A percentile compares a stretch with the other conserved stretches of the same genome.
Conservation (phyloP, 805 yeast genomes). For the Danielia oregonensis region DNA sequence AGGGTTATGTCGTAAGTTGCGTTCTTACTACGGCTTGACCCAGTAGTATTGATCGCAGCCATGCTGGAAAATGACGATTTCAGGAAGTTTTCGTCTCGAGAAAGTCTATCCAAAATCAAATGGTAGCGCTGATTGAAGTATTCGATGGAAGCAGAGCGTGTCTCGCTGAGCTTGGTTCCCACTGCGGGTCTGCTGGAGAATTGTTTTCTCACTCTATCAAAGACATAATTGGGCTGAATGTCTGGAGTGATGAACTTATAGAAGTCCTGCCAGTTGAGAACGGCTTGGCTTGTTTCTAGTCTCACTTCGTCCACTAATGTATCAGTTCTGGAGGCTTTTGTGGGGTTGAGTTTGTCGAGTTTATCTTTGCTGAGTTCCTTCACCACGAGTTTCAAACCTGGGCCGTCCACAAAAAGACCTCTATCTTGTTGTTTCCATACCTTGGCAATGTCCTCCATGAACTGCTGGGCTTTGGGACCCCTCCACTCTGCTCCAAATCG, state of each 20-base stretch:
- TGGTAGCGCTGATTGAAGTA: conserved; percentile 55
- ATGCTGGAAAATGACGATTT: conserved; percentile 41
- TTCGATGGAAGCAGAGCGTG: conserved; percentile 25
- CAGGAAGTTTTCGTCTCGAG: conserved; percentile 75
- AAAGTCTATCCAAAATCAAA: conserved; percentile 63
- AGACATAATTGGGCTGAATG: conserved; percentile 60
- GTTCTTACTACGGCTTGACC: conserved; percentile 5
- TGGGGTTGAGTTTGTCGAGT: conserved; percentile 2
- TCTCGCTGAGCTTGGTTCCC: conserved; percentile 10
- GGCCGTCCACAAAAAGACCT: conserved; percentile 81
- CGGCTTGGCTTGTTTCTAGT: conserved; percentile 14
- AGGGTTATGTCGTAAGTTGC: conserved; percentile 49
- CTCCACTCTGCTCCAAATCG: conserved; percentile 88
- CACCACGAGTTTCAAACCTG: conserved; percentile 59
- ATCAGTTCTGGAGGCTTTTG: conserved; percentile 17
- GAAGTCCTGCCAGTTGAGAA: conserved; percentile 67
- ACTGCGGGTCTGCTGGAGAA: conserved; percentile 29
- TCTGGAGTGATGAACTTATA: conserved; percentile 62
- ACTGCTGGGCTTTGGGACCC: conserved; percentile 54
- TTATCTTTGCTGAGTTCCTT: conserved; percentile 43
- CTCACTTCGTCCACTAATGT: conserved; percentile 17
- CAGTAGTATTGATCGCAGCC: conserved; percentile 36
- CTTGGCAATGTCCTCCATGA: conserved; percentile 74
- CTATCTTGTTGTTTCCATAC: conserved; percentile 88
- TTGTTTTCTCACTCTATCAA: conserved; percentile 60